Percentiles rank a stretch among this genome's conserved stretches.
These are phyloP conservation scores for Coprinellus micaceus DNA, from an alignment of 768 basidiomycete species.

Conservation along the genomic window DNA sequence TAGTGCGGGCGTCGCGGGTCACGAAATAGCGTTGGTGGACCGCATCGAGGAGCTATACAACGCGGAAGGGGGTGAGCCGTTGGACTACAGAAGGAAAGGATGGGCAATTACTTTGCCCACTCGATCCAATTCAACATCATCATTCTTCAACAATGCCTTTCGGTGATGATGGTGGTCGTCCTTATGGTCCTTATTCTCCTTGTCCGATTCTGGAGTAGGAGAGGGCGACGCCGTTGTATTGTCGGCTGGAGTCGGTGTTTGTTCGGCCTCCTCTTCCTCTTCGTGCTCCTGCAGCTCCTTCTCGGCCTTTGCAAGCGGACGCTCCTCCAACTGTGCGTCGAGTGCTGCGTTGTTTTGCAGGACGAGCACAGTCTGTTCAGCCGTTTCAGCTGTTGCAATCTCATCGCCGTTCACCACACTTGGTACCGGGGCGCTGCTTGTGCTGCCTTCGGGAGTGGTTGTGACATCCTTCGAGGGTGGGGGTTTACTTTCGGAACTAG, in stretches of 20 bases:
- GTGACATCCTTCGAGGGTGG: conserved; percentile 1
- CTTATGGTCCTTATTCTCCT: conserved; percentile 18
- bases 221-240: conserved; percentile 15
- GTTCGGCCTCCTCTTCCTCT: conserved; percentile 13
- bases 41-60: conserved; percentile 66
- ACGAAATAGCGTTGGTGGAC: conserved; percentile 77
- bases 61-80: conserved; percentile 1
- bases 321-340: conserved; percentile 80
- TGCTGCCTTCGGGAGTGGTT: conserved; percentile 11
- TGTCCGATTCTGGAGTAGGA: conserved; percentile 8
- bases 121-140: conserved; percentile 78
- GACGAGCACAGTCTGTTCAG: conserved; percentile 50
- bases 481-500: conserved; percentile 1
- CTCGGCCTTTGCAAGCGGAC: conserved; percentile 86
- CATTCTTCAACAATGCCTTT: conserved; percentile 81
- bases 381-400: conserved; percentile 40
- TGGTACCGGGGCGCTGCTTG: conserved; percentile 23
- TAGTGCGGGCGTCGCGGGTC: conserved; percentile 49
- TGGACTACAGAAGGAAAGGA: background rate
- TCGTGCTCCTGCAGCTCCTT: conserved; percentile 61
- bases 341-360: conserved; percentile 70
- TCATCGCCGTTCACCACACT: conserved; percentile 31
- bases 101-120: conserved; percentile 59
- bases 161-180: conserved; percentile 32
- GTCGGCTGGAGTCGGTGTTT: conserved; percentile 12